Conservation (phyloP, 169 alveolate genomes). For the Plasmodium vinckei region DNA sequence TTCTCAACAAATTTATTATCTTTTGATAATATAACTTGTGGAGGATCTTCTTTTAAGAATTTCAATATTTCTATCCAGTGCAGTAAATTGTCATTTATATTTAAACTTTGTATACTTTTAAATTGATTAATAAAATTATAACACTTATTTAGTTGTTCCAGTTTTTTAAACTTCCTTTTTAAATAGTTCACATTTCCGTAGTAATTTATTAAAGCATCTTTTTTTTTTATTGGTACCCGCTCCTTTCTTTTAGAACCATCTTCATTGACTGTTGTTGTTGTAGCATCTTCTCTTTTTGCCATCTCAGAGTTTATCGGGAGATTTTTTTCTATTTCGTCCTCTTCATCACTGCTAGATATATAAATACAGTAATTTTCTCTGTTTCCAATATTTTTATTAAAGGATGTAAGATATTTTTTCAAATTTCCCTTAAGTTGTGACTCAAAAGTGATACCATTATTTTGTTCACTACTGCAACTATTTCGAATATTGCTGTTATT, state of each 20-base stretch:
- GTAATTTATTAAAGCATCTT: too few relatives aligned
- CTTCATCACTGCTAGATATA: conserved; percentile 74
- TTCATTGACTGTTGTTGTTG: too few relatives aligned
- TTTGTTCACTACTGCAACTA: too few relatives aligned
- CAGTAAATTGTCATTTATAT: conserved; percentile 32
- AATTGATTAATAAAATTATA: conserved; percentile 36
- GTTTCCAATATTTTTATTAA: not conserved
- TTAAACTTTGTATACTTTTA: conserved; percentile 40
- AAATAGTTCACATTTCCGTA: not conserved
- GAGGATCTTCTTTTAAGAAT: conserved; percentile 47
- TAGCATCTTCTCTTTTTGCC: too few relatives aligned
- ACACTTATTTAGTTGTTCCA: conserved; percentile 25
- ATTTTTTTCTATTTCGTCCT: conserved; percentile 12
- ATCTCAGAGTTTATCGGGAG: too few relatives aligned
- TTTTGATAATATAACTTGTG: conserved; percentile 7
- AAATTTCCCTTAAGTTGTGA: too few relatives aligned
- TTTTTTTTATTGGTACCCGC: too few relatives aligned
- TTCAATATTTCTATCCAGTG: conserved; percentile 65
- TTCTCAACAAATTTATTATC: conserved; percentile 19
- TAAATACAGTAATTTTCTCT: conserved; percentile 37
- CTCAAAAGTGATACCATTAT: too few relatives aligned
- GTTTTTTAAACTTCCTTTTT: conserved; percentile 39
- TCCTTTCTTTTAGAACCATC: too few relatives aligned
- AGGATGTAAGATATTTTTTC: conserved; percentile 10
- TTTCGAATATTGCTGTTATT: too few relatives aligned